Evolutionary conservation across 169 alveolate species (phyloP), one percentile per base, ranked within the genome.

Genomic region (Eimeria necatrix): DNA sequence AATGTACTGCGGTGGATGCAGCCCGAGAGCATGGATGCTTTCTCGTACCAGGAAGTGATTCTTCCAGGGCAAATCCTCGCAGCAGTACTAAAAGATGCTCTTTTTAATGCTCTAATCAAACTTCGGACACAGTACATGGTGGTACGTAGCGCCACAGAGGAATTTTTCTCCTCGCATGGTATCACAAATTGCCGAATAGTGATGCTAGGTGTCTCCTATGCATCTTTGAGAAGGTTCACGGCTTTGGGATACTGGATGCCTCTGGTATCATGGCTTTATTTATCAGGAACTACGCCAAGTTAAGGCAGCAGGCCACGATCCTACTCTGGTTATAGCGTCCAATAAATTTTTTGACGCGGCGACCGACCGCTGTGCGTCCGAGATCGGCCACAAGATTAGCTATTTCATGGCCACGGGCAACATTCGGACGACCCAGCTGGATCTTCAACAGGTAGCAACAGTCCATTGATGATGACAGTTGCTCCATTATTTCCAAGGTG

Each of bases 391-490:
- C 41, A 68, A 86, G 61, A 51, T 90, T 22, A 52, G 61, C 93
- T 98, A 98, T 95, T 99, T 99, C 96, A 96, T 99, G 97, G 99
- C 99, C 52, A 99, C 99, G 6, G 99, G 99, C 16, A 99, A 98
- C 95, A 96, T 99, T 48, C 97, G 97, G 49, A 97, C 94, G 59
- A 85, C 95, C 88, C 97, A 97, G 86, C 96, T 96, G 22, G 98
- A 97, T 51, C 96, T 97, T 1, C 96, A 95, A 52, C 98, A 95
- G 95, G 95, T 92, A 4, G 78, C 51, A 56, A 22, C 71, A 51
- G 12, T 7, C 7, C 71, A 5, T 46, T 26, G 24, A 3, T 24
- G 60, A 46, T 32, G 20, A 41, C 48, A 46, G 4, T 0, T n/a
- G 68, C 20, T 49, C 51, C 18, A 60, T 4, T 2, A 32, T 32